Base-by-base conservation (phyloP, 2,329 filamentous ascomycete species). In the Penicillium sp. region DNA sequence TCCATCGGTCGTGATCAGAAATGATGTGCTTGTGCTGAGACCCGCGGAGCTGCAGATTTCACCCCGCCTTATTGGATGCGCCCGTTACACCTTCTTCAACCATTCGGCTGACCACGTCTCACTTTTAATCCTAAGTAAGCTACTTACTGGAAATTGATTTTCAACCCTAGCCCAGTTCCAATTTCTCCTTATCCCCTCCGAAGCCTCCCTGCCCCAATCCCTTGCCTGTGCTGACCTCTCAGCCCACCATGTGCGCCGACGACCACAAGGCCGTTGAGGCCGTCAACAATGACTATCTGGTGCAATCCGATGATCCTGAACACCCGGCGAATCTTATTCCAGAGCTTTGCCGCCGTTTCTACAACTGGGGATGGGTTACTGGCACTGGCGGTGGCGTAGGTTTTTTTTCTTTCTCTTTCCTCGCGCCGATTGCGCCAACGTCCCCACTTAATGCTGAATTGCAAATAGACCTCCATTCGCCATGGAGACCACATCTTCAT, bases 261-360 rank as follows among this genome's bases (percentile, higher is more conserved):
- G 43, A 26, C 22, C 26, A 56, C 15, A 48, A 65, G 61, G 55
- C 55, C 43, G 58, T 63, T 31, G 57, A 54, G 55, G 62, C 58
- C 35, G 59, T 60, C 20, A 72, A 73, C 63, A 76, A 75, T 66
- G 83, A 86, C 62, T 78, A 82, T 52, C 78, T 87, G 62, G 77
- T 87, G 53, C 78, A 75, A 59, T 87, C 84, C 2, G 63, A 76
- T 27, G 86, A 97, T 72, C 87, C 89, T 5, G 80, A 91, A 57
- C 94, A 99, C 76, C 94, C 94, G 22, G 92, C 94, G 63, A 99
- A 99, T 77, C 83, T 96, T 67, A 97, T 97, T 64, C 94, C 92
- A 60, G 88, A 89, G 46, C 84, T 99, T 47, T 99, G 94, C 79
- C 89, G 89, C 69, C 94, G 93, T 73, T 99, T 99, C 78, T 99